Conservation (phyloP, 768 basidiomycete genomes). For the Cystobasidium tubakii region DNA sequence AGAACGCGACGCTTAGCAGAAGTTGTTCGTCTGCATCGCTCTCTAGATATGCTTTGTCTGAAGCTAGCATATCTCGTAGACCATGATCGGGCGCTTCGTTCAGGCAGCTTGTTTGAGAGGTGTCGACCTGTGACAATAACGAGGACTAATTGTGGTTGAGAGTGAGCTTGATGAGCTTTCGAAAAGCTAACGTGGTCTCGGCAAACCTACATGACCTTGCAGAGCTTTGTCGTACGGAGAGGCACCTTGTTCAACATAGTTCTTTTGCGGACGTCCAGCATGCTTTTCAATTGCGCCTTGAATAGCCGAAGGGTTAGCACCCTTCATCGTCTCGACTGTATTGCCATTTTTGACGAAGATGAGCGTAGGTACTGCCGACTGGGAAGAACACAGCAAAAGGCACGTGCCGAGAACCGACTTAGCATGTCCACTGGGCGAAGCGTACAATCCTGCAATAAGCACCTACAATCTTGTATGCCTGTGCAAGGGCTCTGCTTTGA, state of each 20-base stretch:
- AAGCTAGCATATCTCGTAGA: constrained; percentile 57
- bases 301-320: constrained; percentile 43
- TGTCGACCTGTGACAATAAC: constrained; percentile 53
- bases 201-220: constrained; percentile 49
- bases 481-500: constrained; percentile 62
- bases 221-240: constrained; percentile 41
- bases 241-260: neutral
- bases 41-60: constrained; percentile 54
- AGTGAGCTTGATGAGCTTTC: constrained; percentile 46
- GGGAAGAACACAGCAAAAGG: neutral
- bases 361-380: constrained; percentile 61
- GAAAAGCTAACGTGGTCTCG: constrained; percentile 3
- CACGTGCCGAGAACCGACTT: neutral
- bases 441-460: neutral
- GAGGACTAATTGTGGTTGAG: constrained; percentile 55
- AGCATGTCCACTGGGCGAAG: neutral
- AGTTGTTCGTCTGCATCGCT: constrained; percentile 72
- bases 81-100: constrained; percentile 60
- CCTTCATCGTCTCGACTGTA: constrained; percentile 38
- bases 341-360: constrained; percentile 43
- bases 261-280: constrained; percentile 34
- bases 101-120: constrained; percentile 62
- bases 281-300: constrained; percentile 40
- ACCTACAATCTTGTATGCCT: constrained; percentile 51
- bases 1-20: constrained; percentile 55